Evolutionary conservation across 1,139 yeast genomes (phyloP).

Genomic region (Candida mesenterica): DNA sequence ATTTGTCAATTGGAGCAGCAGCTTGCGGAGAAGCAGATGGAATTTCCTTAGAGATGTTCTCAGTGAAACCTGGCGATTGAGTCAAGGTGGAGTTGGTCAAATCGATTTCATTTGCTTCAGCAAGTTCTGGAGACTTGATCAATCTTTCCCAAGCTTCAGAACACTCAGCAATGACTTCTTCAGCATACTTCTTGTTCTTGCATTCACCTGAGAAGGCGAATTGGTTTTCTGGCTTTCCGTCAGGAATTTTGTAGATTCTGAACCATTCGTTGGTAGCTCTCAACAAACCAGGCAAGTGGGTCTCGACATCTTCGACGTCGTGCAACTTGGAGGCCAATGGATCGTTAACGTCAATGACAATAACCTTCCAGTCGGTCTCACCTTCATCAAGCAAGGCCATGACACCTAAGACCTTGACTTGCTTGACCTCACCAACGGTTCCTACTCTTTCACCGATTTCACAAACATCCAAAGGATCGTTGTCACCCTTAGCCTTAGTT

Average conservation of each 20-base stretch:
- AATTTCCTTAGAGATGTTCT: slow-evolving; percentile 48
- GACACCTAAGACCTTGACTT: slow-evolving; percentile 88
- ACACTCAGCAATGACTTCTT: slow-evolving; percentile 71
- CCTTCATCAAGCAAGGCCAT: slow-evolving; percentile 96
- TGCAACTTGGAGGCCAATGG: slow-evolving; percentile 74
- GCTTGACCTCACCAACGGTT: slow-evolving; percentile 71
- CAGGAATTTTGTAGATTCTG: slow-evolving; percentile 92
- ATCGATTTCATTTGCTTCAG: slow-evolving; percentile 47
- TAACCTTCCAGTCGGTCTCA: slow-evolving; percentile 96
- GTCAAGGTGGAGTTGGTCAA: slow-evolving; percentile 66
- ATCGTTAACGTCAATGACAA: slow-evolving; percentile 80
- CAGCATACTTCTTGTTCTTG: slow-evolving; percentile 66
- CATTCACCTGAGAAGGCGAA: slow-evolving; percentile 86
- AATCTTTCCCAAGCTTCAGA: slow-evolving; percentile 75
- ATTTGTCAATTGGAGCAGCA: slow-evolving; percentile 94
- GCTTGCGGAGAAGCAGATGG: slow-evolving; percentile 71
- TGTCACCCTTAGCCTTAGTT: slow-evolving; percentile 70
- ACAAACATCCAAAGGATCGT: slow-evolving; percentile 95
- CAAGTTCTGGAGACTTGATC: slow-evolving; percentile 48
- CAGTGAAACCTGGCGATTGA: slow-evolving; percentile 51
- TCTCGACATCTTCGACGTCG: slow-evolving; percentile 80
- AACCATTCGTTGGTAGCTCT: slow-evolving; percentile 90
- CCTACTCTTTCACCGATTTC: slow-evolving; percentile 81
- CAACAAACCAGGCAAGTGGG: slow-evolving; percentile 79
- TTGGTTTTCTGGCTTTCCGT: slow-evolving; percentile 83